Base-by-base conservation (phyloP, 208 protist species). In the Leishmania arabica region DNA sequence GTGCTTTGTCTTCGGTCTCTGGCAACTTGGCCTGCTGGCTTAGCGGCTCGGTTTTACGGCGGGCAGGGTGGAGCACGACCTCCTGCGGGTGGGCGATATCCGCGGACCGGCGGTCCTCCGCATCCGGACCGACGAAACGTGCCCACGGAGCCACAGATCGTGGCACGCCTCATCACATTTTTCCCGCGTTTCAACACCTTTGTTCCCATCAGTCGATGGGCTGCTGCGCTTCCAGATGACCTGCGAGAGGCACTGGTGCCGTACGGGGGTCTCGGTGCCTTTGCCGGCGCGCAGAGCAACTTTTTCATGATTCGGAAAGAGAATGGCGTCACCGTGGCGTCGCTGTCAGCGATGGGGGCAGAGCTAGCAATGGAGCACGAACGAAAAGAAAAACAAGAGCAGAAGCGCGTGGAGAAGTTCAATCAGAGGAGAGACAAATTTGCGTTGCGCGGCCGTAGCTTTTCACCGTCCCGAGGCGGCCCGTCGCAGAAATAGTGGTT, bases 221-320 rank as follows among this genome's bases (percentile, higher is more conserved):
- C 86, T 8, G 71, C 75, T 31, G 66, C 68, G 31, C 83, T 96
- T 45, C 90, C 92, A 0, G 92, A 96, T 34, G 86, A 94, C 11
- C 66, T 96, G 74, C 83, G 89, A 47, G 92, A 96, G 45, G 86
- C 85, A 11, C 75, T 96, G n/a, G 91, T 94, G 31, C 77, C 86
- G 9, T 94, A 88, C 78, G 90, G 90, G 27, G 92, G 92, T 11
- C 73, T 96, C 11, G 77, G 84, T 11, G 83, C 82, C 3, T 96
- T 96, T 84, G 75, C 87, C 1, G 74, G 81, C 68, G 82, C 86
- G 0, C 90, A 96, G 74, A 85, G 42, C 7, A 96, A 96, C 70
- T 96, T 96, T 78, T 96, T 96, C 81, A 89, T 92, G 66, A 83
- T 92, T 27, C 82, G 89, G 8, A 89, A 86, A 54, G 89, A 96